These are phyloP conservation scores for Cryptococcus sp. DNA, from an alignment of 1,284 basidiomycete genomes.

Conservation along the genomic window DNA sequence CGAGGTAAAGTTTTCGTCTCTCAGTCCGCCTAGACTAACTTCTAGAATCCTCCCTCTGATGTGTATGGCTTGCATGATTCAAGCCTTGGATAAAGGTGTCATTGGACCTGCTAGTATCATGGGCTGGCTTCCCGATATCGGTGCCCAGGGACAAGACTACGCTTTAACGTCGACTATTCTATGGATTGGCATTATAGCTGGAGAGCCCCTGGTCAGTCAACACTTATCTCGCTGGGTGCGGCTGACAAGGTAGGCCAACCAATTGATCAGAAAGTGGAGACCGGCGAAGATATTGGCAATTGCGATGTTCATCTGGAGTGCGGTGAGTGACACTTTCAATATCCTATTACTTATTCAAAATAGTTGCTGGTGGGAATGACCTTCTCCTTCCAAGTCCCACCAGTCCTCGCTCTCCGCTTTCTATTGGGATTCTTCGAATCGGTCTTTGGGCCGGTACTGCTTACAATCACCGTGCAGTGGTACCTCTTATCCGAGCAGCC, in stretches of 20 bases:
- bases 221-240: not conserved
- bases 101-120: constrained; percentile 25
- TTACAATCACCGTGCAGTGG: constrained; percentile 26
- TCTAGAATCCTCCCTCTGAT: constrained; percentile 33
- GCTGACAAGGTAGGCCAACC: constrained; percentile 13
- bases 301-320: constrained; percentile 18
- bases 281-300: constrained; percentile 19
- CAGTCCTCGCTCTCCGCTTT: constrained; percentile 40
- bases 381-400: constrained; percentile 65
- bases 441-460: constrained; percentile 19
- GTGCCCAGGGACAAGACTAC: constrained; percentile 33
- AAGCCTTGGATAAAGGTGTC: constrained; percentile 25
- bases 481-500: constrained; percentile 22
- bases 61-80: constrained; percentile 31
- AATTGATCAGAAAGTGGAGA: constrained; percentile 15
- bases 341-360: not conserved
- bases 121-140: constrained; percentile 33
- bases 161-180: constrained; percentile 28
- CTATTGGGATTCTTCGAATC: constrained; percentile 27
- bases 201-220: constrained; percentile 21
- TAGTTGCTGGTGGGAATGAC: constrained; percentile 59
- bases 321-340: constrained; percentile 4
- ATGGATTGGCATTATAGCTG: constrained; percentile 26
- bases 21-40: too few species aligned
- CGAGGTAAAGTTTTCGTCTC: too few species aligned